A percentile compares a stretch with the other conserved stretches of the same genome.
These are phyloP conservation scores for Pseudisothecium myosuroides DNA, from an alignment of 225 moss, liverwort and hornwort genomes.

Conservation along the genomic window DNA sequence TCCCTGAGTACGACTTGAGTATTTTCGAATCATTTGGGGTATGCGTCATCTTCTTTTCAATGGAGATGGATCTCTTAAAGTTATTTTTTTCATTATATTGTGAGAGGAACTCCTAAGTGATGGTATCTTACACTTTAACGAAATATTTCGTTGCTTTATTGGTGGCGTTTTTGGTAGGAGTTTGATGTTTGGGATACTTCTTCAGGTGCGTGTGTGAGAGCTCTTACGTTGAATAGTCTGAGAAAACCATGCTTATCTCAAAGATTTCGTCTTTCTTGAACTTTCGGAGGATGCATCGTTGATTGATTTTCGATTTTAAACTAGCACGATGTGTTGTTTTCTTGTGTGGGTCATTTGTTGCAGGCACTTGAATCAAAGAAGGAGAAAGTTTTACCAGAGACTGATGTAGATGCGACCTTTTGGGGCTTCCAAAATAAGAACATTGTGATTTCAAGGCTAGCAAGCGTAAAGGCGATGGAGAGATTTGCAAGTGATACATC, in stretches of 20 bases:
- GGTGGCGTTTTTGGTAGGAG: not conserved
- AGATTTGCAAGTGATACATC: conserved; percentile 39
- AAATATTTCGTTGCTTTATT: not conserved
- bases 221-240: not conserved
- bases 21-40: conserved; percentile 45
- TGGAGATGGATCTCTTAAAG: not conserved
- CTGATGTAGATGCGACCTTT: not conserved
- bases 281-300: not conserved
- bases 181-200: not conserved
- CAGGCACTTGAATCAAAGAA: conserved; percentile 14
- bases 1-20: conserved; percentile 34
- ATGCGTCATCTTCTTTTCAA: not conserved
- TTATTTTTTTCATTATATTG: not conserved
- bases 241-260: not conserved
- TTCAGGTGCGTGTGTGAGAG: not conserved
- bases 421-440: conserved; percentile 17
- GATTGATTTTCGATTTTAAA: not conserved
- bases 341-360: not conserved
- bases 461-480: conserved; percentile 13
- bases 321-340: not conserved
- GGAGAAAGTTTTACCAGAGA: not conserved
- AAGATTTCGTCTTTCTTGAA: not conserved
- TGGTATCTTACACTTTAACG: not conserved
- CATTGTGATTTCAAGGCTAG: conserved; percentile 3
- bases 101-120: not conserved